A percentile compares a stretch with the other conserved stretches of the same genome.
Conservation (phyloP, 495 filamentous ascomycete genomes). For the Penicillium angulare region DNA sequence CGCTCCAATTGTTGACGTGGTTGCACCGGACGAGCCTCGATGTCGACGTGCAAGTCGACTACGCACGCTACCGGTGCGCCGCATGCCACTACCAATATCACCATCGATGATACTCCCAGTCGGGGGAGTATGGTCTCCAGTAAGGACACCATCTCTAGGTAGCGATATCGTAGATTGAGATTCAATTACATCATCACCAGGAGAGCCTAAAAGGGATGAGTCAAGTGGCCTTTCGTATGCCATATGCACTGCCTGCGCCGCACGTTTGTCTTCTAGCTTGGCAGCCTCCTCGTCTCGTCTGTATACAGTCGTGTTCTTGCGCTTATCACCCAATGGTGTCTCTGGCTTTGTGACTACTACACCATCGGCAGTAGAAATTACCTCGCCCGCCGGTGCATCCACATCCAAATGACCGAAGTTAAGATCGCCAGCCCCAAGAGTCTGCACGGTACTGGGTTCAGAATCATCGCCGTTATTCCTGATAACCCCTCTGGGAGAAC, state of each 20-base stretch:
- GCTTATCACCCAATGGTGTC: constrained; percentile 29
- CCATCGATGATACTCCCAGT: constrained; percentile 67
- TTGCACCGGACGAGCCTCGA: constrained; percentile 84
- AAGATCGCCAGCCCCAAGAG: constrained; percentile 83
- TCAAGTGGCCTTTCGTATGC: constrained; percentile 56
- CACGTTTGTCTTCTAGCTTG: constrained; percentile 55
- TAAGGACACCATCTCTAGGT: constrained; percentile 31
- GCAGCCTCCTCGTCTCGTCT: constrained; percentile 54
- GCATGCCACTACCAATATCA: constrained; percentile 50
- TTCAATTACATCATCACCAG: constrained; percentile 33
- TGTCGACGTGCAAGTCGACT: constrained; percentile 74
- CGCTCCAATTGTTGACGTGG: constrained; percentile 67
- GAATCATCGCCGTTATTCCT: constrained; percentile 39
- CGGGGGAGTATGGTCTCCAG: constrained; percentile 61
- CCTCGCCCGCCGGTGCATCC: constrained; percentile 37
- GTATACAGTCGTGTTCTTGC: constrained; percentile 36
- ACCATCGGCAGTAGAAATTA: constrained; percentile 37
- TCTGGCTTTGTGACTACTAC: constrained; percentile 42
- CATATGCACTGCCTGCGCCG: constrained; percentile 58
- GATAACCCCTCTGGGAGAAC: constrained; percentile 20
- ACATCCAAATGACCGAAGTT: constrained; percentile 75
- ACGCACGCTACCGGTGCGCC: constrained; percentile 77
- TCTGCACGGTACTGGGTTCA: constrained; percentile 80
- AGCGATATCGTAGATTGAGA: constrained; percentile 30
- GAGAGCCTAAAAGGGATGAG: constrained; percentile 18